Evolutionary conservation across 208 protist genomes (phyloP).

Genomic region (Porcisia hertigi): DNA sequence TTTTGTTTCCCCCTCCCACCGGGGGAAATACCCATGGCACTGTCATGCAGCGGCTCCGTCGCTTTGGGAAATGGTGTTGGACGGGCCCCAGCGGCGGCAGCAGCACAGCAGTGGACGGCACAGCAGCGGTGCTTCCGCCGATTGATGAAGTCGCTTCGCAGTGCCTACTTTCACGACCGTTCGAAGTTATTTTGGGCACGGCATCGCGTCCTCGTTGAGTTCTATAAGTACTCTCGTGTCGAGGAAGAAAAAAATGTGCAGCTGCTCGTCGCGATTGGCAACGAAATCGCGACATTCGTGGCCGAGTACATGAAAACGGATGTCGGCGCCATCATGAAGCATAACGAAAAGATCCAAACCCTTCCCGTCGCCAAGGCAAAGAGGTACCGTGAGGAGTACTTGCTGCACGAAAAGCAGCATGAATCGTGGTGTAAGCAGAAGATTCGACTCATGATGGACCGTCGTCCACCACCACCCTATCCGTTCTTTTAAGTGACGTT

Average conservation of each 20-base stretch:
- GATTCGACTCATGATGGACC: slow-evolving; percentile 76
- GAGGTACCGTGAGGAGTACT: slow-evolving; percentile 72
- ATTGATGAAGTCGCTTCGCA: slow-evolving; percentile 72
- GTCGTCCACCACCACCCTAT: slow-evolving; percentile 80
- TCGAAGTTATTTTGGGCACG: slow-evolving; percentile 89
- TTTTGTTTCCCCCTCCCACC: not conserved
- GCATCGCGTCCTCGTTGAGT: slow-evolving; percentile 86
- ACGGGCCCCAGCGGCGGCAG: not conserved
- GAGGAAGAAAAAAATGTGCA: slow-evolving; percentile 45
- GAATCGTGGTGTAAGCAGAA: slow-evolving; percentile 91
- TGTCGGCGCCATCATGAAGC: slow-evolving; percentile 76
- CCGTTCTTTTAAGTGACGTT: slow-evolving; percentile 60
- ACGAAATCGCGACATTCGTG: slow-evolving; percentile 76
- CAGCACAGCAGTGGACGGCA: slow-evolving; percentile 44
- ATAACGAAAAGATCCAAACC: slow-evolving; percentile 80
- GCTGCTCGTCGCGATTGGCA: slow-evolving; percentile 59
- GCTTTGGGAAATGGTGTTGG: slow-evolving; percentile 1
- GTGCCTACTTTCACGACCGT: slow-evolving; percentile 85
- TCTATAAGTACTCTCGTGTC: slow-evolving; percentile 85
- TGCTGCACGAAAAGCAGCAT: slow-evolving; percentile 85
- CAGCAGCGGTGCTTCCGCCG: slow-evolving; percentile 77
- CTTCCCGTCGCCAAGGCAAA: slow-evolving; percentile 79
- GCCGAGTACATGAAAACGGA: slow-evolving; percentile 83
- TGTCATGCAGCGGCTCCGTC: slow-evolving; percentile 20
- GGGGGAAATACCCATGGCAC: not conserved